Evolutionary conservation across 257 asterid species (phyloP), one percentile per base, ranked within the genome.

Genomic region (Paraleonurus japonicus): DNA sequence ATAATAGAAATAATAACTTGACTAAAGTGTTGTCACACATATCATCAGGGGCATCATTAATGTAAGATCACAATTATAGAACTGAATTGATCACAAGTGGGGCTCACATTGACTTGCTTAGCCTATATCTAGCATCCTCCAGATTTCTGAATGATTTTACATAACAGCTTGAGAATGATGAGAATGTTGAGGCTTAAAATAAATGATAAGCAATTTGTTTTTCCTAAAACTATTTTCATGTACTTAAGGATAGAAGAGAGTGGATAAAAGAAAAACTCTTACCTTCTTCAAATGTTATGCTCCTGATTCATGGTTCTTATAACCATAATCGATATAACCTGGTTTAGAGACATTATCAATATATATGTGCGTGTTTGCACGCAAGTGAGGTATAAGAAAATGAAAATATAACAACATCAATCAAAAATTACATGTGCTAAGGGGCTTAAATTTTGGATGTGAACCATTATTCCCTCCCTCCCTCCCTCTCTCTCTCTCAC

Each of bases 41-140:
- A 15, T 57, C 26, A 65, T 45, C 39, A 65, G 61, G 54, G 59
- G 71, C 39, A 23, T 65, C 75, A 75, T 41, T 58, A 10, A 71
- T 47, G 62, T 39, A 70, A 10, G 61, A 69, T 74, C 67, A 26
- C 37, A 35, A 48, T 33, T 16, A 33, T 50, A 43, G 71, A 72
- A 55, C 60, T 61, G 48, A 45, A 68, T 53, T 35, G 19, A 69
- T 37, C 60, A 24, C 73, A 68, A 10, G 64, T 39, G 65, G 74
- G 68, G 51, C 71, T 70, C 55, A 35, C 39, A 41, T 43, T 71
- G 76, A 55, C 70, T 54, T 65, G 67, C 70, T 61, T 35, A 51
- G 41, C 27, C 65, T 60, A 69, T 66, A 69, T 15, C 47, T 16
- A 72, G 53, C 74, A 33, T 48, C 35, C 35, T 37, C 71, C 67